phyloP scores from a whole-genome alignment of 345 rosid species.

The Firmiana major region DNA sequence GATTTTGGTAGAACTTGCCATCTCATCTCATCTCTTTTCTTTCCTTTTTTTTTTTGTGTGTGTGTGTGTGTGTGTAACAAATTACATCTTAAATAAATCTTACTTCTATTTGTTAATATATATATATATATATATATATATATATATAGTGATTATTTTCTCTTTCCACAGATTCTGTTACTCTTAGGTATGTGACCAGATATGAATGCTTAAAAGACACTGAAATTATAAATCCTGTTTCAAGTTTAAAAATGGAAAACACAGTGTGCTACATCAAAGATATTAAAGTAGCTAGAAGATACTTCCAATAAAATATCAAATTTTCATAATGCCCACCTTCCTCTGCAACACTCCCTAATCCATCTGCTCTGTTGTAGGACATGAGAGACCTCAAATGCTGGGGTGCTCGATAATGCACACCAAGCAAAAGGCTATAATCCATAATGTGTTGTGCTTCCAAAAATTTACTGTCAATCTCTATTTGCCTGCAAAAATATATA shows the following conservation, averaged over 20 bases:
- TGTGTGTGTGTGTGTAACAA: not conserved
- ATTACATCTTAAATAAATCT: not conserved
- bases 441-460: conserved; percentile 80
- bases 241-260: not conserved
- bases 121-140: no score
- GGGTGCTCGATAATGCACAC: conserved; percentile 99
- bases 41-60: not conserved
- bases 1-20: not conserved
- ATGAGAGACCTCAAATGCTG: conserved; percentile 58
- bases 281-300: conserved; percentile 1
- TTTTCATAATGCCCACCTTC: conserved; percentile 47
- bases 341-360: conserved; percentile 81
- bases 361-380: conserved; percentile 51
- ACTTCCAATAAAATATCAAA: not conserved
- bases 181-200: not conserved
- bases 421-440: conserved; percentile 98
- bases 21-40: not conserved
- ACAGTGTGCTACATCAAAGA: not conserved
- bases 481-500: conserved; percentile 53
- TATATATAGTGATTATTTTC: not conserved
- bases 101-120: not conserved
- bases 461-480: conserved; percentile 79
- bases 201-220: not conserved
- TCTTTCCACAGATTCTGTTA: not conserved
- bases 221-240: not conserved